Base-by-base conservation (phyloP, 345 rosid species). In the Sisymbrium altissimum region DNA sequence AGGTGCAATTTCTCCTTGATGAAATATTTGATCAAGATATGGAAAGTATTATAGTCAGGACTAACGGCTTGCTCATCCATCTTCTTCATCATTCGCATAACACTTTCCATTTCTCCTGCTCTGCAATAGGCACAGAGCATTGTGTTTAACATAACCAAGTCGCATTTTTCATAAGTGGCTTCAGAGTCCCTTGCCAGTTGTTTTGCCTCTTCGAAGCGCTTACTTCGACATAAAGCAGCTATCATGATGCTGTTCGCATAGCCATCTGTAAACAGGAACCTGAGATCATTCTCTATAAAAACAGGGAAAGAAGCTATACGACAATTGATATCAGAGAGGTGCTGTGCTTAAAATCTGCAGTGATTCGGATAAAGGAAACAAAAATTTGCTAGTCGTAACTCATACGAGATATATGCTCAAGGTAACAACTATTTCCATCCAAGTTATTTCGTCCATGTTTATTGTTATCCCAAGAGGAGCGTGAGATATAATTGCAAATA, bases 231-330 rank as follows among this genome's bases (percentile, higher is more conserved):
- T 76, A 88, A 79, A 71, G 97, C 90, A 55, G 96, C 81, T 68
- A 94, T 89, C 97, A 94, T 91, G 77, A 91, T 91, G 68, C 98
- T 89, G 81, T 89, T 86, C 15, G 97, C 83, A 82, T 87, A 91
- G 66, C 98, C 97, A 87, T 88, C 98, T 91, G 89, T 73, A 68
- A 36, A 68, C 43, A 21, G 60, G 33, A 65, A 73, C 71, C 3
- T 72, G 32, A 48, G 14, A 48, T 63, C 52, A 79, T 48, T 58
- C 13, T 29, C 66, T 57, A 29, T 12, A 17, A 64, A 21, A 23
- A 41, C 32, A 71, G 58, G n/a, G 18, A 29, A 68, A 72, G 33
- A 67, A 64, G 52, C 68, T 64, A 15, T 4, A 41, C 21, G 15
- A 23, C 7, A 23, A 5, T 7, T 62, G 23, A 39, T 12, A 19